Evolutionary conservation across 352 stramenopile genomes (phyloP).

Genomic region (Phytophthora pinifolia): DNA sequence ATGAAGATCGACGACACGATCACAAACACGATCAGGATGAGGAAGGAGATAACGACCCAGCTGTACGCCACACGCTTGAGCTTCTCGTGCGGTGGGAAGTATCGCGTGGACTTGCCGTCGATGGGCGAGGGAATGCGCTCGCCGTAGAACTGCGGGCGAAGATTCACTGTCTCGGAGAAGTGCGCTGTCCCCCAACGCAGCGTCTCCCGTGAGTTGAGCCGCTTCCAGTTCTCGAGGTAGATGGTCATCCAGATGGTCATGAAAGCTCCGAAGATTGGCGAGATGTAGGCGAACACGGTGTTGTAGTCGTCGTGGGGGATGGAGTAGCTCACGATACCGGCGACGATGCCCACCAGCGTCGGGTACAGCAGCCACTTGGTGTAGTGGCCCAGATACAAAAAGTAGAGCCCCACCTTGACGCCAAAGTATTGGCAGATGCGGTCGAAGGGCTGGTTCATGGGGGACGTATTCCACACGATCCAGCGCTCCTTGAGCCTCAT

Average conservation of each 20-base stretch:
- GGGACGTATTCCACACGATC: slow-evolving; percentile 68
- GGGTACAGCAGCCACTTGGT: slow-evolving; percentile 95
- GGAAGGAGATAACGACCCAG: slow-evolving; percentile 75
- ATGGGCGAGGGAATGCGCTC: slow-evolving; percentile 78
- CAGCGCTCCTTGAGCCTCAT: slow-evolving; percentile 58
- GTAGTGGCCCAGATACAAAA: slow-evolving; percentile 96
- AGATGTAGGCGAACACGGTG: slow-evolving; percentile 74
- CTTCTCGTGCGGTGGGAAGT: slow-evolving; percentile 65
- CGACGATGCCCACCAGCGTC: slow-evolving; percentile 88
- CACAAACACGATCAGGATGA: slow-evolving; percentile 76
- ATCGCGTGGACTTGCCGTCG: slow-evolving; percentile 66
- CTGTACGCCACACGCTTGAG: slow-evolving; percentile 74
- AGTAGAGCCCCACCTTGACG: slow-evolving; percentile 96
- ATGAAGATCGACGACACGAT: slow-evolving; percentile 80
- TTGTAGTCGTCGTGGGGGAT: slow-evolving; percentile 49
- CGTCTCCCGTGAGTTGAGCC: slow-evolving; percentile 72
- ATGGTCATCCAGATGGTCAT: slow-evolving; percentile 91
- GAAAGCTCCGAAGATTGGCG: slow-evolving; percentile 78
- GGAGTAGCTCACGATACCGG: slow-evolving; percentile 78
- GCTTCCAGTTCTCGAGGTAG: slow-evolving; percentile 92
- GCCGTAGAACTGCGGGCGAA: slow-evolving; percentile 76
- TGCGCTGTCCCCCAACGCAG: slow-evolving; percentile 85
- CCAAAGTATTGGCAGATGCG: slow-evolving; percentile 85
- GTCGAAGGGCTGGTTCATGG: slow-evolving; percentile 82
- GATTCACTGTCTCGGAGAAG: slow-evolving; percentile 63